Evolutionary conservation across 228 moss, liverwort and hornwort species (phyloP).

Genomic region (Sphagnum magellanicum): DNA sequence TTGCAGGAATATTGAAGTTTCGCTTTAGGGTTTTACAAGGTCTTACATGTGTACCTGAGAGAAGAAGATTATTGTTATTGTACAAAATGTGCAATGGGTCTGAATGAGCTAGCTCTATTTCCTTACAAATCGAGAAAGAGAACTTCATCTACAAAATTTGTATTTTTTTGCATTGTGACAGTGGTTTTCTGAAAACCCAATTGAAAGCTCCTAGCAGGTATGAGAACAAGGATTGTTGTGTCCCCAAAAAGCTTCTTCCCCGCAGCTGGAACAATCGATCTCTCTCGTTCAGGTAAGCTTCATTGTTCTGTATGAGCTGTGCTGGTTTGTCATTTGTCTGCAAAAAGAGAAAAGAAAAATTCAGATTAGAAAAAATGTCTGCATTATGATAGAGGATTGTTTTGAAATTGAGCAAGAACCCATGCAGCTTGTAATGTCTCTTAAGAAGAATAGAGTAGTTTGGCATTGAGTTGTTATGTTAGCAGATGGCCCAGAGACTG

Average conservation of each 20-base stretch:
- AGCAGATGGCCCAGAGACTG: neutral
- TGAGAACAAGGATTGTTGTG: constrained; percentile 10
- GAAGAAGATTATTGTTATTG: no score
- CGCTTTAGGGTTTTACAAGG: no score
- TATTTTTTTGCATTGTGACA: neutral
- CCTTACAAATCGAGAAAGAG: neutral
- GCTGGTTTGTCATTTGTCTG: neutral
- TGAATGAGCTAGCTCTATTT: neutral
- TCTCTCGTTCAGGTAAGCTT: constrained; percentile 74
- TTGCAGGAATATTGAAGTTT: no score
- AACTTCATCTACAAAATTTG: neutral
- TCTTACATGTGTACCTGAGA: no score
- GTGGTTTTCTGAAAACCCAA: neutral
- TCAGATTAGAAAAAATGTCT: neutral
- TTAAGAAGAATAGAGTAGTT: neutral
- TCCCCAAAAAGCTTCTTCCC: neutral
- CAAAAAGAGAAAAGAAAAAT: neutral
- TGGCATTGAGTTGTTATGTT: neutral
- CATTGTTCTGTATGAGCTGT: neutral
- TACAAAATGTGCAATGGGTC: neutral
- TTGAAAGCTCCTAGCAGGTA: neutral
- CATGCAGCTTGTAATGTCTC: neutral
- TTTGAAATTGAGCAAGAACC: no score
- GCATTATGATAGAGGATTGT: no score
- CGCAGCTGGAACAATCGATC: constrained; percentile 79